Evolutionary conservation across 148 eudicot genomes (phyloP), one percentile per base, ranked within the genome.

Genomic region (Vaccinium macrocarpon): DNA sequence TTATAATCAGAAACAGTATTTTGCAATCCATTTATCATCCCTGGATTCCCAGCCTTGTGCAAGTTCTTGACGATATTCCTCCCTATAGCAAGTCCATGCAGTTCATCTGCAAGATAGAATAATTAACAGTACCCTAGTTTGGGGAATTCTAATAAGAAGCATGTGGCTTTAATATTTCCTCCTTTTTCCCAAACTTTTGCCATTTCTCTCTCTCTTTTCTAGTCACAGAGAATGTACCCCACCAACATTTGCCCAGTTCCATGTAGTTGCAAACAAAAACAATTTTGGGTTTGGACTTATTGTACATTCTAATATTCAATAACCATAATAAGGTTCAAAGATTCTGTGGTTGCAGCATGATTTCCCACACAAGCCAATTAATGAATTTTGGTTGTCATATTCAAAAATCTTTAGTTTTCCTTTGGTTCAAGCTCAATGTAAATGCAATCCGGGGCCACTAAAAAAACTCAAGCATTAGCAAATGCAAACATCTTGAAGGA

Each of bases 51-150:
- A 76, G 99, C 97, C 91, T 82, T 92, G 90, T 92, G 91, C 83
- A 95, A 87, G 90, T 95, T 97, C 89, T 97, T 95, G 64, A 97
- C 68, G 84, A 95, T 95, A 88, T 87, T 95, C 87, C 99, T 94
- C 74, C 99, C 99, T 83, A 88, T 95, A 61, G 97, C 91, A 56
- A 97, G 96, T 74, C 96, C 99, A 93, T 97, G 99, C 86, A 91
- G 80, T 88, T 97, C 99, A 93, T 97, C 99, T 97, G 89, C 91
- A 90, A 89, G 76, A 85, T 77, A 64, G 9, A 76, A 82, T 0
- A 83, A 80, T 71, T 48, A 21, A 78, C 79, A 21, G 14, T 38
- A 35, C 48, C 81, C 23, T 79, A 21, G 21, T 75, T 48, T 9
- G 19, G 13, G 38, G 38, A 8, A 72, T 74, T 46, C 49, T 42